Base-by-base conservation (phyloP, 2,329 filamentous ascomycete genomes). In the Aspergillus tanneri region DNA sequence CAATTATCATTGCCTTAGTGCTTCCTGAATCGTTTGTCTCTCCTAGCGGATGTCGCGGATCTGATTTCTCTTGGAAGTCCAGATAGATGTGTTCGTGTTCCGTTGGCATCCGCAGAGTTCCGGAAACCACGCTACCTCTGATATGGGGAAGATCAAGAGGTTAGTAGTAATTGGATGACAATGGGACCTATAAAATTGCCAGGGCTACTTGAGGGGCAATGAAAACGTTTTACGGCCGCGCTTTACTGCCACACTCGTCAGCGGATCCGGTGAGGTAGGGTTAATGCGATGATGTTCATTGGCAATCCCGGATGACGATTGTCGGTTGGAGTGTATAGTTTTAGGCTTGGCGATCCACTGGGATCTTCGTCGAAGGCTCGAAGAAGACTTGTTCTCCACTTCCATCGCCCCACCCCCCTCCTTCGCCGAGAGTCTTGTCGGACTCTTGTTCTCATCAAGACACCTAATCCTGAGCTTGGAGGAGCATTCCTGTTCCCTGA, bases 271-370 rank as follows among this genome's bases (percentile, higher is more conserved):
- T 16, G 25, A 22, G 19, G 34, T 11, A 38, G 25, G 5, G 24
- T 19, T 12, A 25, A 27, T 14, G 22, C 27, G 19, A 37, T 27
- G 18, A 27, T 38, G 11, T n/a, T n/a, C n/a, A 45, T 38, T 45
- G 42, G 43, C n/a, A 19, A 34, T 8, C 27, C n/a, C 16, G 35
- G 36, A 49, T 52, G 50, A 46, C 24, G 37, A 49, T 52, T 24
- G 25, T 43, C 39, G 38, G 30, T 37, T 25, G 32, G 46, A 24
- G 46, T 41, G 46, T 40, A 42, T 39, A 19, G 32, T 39, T 41
- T 36, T 43, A 43, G 46, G 14, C 45, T 28, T 32, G 18, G 32
- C 14, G 16, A 41, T 21, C 38, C 43, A 35, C 28, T 21, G 37
- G 37, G 38, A 40, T 43, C 37, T 42, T 25, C 45, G 37, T 39